Base-by-base conservation (phyloP, 805 yeast genomes). In the Wickerhamiella australiensis region DNA sequence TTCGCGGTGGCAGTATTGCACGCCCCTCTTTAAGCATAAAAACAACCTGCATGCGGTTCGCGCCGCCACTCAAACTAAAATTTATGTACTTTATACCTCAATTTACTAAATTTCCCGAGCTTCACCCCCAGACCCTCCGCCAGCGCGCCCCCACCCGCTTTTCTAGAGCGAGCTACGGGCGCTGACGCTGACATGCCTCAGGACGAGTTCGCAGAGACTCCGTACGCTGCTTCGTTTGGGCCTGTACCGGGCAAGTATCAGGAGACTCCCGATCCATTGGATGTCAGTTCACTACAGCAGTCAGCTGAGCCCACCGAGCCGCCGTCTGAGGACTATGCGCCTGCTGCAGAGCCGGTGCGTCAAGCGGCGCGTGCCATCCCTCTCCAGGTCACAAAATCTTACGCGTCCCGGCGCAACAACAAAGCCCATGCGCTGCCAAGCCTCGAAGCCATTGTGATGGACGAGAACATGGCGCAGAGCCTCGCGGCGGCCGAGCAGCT, bases 211-310 rank as follows among this genome's bases (percentile, higher is more conserved):
- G 18, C 51, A 7, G 51, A 49, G 12, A 49, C 51, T 7, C 51
- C 51, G 15, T 49, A 42, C 25, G 51, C 47, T 11, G 51, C 51
- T 3, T 42, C 51, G 40, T 49, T 49, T 42, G 51, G 51, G 31
- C 51, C 51, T 8, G 44, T 42, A 25, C 51, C 51, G 5, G 43
- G 17, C 3, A 27, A 2, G 4, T 46, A 23, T 37, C 9, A 5
- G 5, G 20, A 17, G 7, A n/a, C 38, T 5, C 45, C 45, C 17
- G 21, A n/a, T 17, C 20, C 33, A 5, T 9, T 21, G 21, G 33
- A 26, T 25, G 15, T 17, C 5, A 21, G 21, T 11, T 33, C 38
- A 5, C 20, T 33, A 17, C 38, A 33, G 38, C 38, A 12, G 13
- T n/a, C 33, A 13, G n/a, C 13, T 12, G n/a, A 13, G 29, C 29